Evolutionary conservation across 768 basidiomycete species (phyloP), one percentile per base, ranked within the genome.

Genomic region (Lentinula guzmanii): DNA sequence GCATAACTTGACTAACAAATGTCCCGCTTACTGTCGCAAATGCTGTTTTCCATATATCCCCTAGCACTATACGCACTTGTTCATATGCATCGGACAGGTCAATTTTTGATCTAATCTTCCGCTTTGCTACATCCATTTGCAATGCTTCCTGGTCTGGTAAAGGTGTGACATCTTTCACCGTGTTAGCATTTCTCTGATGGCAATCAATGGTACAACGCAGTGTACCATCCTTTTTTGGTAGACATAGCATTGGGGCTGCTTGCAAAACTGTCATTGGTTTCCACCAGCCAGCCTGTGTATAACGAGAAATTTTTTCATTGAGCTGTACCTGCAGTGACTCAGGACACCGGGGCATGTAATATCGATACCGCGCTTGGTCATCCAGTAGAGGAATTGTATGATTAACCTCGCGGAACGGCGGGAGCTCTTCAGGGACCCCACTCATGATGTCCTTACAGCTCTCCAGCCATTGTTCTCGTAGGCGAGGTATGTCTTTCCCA

Each of bases 61-160:
- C 66, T 0, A 54, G 21, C 0, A 42, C 48, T 8, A 75, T 61
- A 0, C 71, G 71, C 2, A 75, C 65, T 52, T 75, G 75, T 57
- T 76, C 71, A 61, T 72, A 76, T 6, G 72, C 71, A 37, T 72
- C 65, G 8, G 67, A 67, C 60, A 72, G 43, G 59, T 75, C 70
- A 18, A 75, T 68, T 54, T 72, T 71, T 9, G 72, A 69, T 0
- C 72, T 52, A n/a, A 61, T 55, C 21, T 57, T 58, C 0, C 56
- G 63, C 0, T 63, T 41, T 13, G 70, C 72, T 2, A 72, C 71
- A 37, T 70, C 67, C 16, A 58, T 55, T 0, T 63, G 48, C 5
- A 74, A 68, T 43, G 56, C 52, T 18, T 71, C 0, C 68, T 69
- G 21, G 33, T 58, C 56, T 43, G 56, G 56, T 21, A 58, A 45